Evolutionary conservation across 2,329 filamentous ascomycete genomes (phyloP).

Genomic region (Xylogone sp.): DNA sequence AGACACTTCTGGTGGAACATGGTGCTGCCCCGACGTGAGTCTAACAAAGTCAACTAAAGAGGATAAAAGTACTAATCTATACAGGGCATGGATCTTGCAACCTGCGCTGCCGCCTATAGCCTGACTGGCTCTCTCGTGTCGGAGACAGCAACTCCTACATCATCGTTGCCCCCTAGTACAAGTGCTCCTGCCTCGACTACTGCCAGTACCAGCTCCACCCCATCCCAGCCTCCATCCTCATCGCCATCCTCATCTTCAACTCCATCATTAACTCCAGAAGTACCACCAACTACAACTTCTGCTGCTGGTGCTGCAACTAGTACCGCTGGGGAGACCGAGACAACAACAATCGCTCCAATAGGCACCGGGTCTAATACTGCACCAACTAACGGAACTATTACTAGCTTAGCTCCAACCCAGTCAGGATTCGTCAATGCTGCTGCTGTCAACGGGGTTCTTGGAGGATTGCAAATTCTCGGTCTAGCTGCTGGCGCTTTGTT

Average conservation of each 20-base stretch:
- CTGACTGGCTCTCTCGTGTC: slow-evolving; percentile 42
- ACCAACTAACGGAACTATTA: not conserved
- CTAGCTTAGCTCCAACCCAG: not conserved
- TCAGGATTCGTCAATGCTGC: not conserved
- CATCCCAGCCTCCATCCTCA: not conserved
- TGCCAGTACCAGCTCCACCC: not conserved
- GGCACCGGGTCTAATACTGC: not conserved
- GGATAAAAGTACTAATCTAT: slow-evolving; percentile 1
- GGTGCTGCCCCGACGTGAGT: slow-evolving; percentile 54
- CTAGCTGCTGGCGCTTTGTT: not conserved
- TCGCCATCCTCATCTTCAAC: not conserved
- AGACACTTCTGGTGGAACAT: slow-evolving; percentile 45
- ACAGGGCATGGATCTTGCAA: slow-evolving; percentile 40
- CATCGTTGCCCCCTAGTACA: not conserved
- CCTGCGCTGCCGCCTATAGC: slow-evolving; percentile 49
- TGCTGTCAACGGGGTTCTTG: not conserved
- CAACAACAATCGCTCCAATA: not conserved
- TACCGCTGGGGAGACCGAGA: too few relatives aligned
- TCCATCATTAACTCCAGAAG: not conserved
- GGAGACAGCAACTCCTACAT: slow-evolving; percentile 33
- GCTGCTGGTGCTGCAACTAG: not conserved
- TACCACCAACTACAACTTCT: not conserved
- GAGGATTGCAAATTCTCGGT: not conserved
- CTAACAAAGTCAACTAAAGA: not conserved
- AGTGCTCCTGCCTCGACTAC: not conserved